Percentiles rank a stretch among this genome's conserved stretches.
These are phyloP conservation scores for Mycena venus DNA, from an alignment of 768 basidiomycete species.

Conservation along the genomic window DNA sequence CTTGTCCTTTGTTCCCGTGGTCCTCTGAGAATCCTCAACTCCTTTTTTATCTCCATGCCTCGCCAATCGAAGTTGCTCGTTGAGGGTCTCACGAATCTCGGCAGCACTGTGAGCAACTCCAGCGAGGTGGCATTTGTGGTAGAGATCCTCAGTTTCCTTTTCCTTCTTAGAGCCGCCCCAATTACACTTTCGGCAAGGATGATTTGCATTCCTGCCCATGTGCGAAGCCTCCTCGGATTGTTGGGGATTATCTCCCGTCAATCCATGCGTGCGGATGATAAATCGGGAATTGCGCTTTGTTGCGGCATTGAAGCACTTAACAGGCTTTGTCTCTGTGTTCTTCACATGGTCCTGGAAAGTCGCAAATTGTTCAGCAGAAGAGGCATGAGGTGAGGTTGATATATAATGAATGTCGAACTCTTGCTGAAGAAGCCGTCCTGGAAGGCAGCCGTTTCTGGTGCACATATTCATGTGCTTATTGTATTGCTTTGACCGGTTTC, in stretches of 20 bases:
- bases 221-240: conserved; percentile 33
- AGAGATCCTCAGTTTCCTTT: conserved; percentile 10
- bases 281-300: conserved; percentile 11
- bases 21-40: background rate
- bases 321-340: conserved; percentile 17
- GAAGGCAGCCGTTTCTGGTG: too few relatives aligned
- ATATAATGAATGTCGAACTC: background rate
- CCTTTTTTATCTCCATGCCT: background rate
- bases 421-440: too few relatives aligned
- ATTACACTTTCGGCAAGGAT: conserved; percentile 25
- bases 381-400: background rate
- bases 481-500: too few relatives aligned
- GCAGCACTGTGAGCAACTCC: background rate
- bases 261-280: conserved; percentile 13
- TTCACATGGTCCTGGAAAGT: conserved; percentile 18
- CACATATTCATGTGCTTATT: too few relatives aligned
- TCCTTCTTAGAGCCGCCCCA: conserved; percentile 23
- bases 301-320: conserved; percentile 15
- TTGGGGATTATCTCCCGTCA: conserved; percentile 36
- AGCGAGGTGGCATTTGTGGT: conserved; percentile 20
- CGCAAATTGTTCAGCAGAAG: background rate
- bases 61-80: background rate
- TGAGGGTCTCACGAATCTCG: background rate
- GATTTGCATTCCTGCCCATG: conserved; percentile 26
- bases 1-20: conserved; percentile 12